A percentile compares a stretch with the other conserved stretches of the same genome.
These are phyloP conservation scores for Suhomyces maxii DNA, from an alignment of 1,139 yeast genomes.

Conservation along the genomic window DNA sequence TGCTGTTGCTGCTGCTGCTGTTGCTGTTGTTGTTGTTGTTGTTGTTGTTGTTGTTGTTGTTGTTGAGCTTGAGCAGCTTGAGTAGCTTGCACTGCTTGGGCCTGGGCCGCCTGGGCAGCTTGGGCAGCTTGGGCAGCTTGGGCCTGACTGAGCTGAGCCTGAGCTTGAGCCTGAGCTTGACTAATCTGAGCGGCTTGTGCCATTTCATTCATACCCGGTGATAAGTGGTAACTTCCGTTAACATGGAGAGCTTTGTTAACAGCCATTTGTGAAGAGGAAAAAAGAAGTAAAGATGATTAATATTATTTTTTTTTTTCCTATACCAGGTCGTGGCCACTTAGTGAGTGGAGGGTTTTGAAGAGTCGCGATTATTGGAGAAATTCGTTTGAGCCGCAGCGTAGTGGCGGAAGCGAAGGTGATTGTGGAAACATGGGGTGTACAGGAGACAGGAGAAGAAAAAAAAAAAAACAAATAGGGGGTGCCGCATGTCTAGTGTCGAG, in stretches of 20 bases:
- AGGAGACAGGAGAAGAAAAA: not conserved
- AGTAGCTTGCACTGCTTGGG: slow-evolving; percentile 6
- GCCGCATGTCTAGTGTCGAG: not conserved
- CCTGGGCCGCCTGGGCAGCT: slow-evolving; percentile 8
- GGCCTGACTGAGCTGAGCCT: not conserved
- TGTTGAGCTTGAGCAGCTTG: slow-evolving; percentile 7
- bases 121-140: slow-evolving; percentile 11
- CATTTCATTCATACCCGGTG: slow-evolving; percentile 11
- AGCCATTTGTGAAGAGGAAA: slow-evolving; percentile 8
- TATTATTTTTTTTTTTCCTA: slow-evolving; percentile 2
- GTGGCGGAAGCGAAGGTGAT: slow-evolving; percentile 10
- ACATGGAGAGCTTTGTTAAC: slow-evolving; percentile 12
- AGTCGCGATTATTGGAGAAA: slow-evolving; percentile 7
- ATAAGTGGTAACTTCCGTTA: slow-evolving; percentile 11
- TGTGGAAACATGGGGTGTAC: slow-evolving; percentile 1
- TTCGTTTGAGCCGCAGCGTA: slow-evolving; percentile 5
- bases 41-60: slow-evolving; percentile 7
- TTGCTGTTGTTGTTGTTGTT: slow-evolving; percentile 6
- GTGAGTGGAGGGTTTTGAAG: not conserved
- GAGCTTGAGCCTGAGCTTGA: slow-evolving; percentile 8
- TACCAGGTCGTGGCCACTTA: slow-evolving; percentile 3
- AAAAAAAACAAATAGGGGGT: slow-evolving; percentile 2
- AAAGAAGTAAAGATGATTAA: slow-evolving; percentile 1
- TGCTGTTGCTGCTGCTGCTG: slow-evolving; percentile 7
- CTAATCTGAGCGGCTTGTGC: slow-evolving; percentile 18